A percentile compares a stretch with the other conserved stretches of the same genome.
Evolutionary conservation across 192 early-diverging fungal species (phyloP).

Genomic region (Diversispora epigaea): DNA sequence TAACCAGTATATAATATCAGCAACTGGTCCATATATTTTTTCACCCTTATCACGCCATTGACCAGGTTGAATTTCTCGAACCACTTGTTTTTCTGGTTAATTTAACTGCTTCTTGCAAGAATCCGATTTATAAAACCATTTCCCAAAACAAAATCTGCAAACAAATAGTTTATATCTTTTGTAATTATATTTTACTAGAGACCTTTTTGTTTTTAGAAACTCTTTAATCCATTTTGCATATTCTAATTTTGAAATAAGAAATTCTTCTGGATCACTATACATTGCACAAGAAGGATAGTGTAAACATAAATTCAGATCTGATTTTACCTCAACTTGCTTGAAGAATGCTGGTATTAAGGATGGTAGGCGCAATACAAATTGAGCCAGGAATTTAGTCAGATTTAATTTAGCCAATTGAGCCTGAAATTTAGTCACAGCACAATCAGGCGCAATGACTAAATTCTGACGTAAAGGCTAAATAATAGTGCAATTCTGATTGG

Average conservation of each 20-base stretch:
- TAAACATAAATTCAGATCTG: background rate
- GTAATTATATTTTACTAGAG: too few species aligned
- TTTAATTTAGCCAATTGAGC: too few species aligned
- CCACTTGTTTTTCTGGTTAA: background rate
- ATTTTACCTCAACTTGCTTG: background rate
- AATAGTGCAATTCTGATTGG: too few species aligned
- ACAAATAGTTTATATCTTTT: constrained; percentile 14
- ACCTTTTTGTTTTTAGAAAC: background rate
- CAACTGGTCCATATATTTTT: constrained; percentile 4
- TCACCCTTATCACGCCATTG: constrained; percentile 12
- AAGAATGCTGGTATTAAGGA: too few species aligned
- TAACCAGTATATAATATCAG: constrained; percentile 9
- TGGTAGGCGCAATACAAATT: too few species aligned
- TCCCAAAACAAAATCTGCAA: background rate
- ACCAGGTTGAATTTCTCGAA: constrained; percentile 10
- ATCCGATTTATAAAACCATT: background rate
- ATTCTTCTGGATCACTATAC: background rate
- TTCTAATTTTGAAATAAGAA: background rate
- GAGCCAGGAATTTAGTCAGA: too few species aligned
- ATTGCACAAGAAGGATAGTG: constrained; percentile 5
- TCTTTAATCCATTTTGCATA: background rate
- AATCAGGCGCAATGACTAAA: too few species aligned
- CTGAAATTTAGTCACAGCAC: too few species aligned
- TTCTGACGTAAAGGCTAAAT: too few species aligned
- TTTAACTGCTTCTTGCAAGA: background rate